These are phyloP conservation scores for Phytophthora rubi DNA, from an alignment of 352 stramenopile genomes.

Conservation along the genomic window DNA sequence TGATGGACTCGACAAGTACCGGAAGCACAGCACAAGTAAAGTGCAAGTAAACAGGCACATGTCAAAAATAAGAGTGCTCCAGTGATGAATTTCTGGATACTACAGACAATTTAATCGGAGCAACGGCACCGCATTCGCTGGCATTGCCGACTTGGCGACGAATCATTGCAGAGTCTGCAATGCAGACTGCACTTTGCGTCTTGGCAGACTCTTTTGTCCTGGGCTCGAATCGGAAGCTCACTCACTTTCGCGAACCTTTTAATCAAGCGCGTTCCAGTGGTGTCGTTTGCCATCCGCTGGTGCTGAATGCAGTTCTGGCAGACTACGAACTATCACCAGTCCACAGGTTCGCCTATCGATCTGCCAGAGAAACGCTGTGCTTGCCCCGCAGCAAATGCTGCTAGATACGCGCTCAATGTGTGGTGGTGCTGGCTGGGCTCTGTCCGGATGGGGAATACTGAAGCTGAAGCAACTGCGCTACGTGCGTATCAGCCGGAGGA, in stretches of 20 bases:
- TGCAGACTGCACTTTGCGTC: too few relatives aligned
- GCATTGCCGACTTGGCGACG: not conserved
- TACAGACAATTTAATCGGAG: not conserved
- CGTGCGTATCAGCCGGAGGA: conserved; percentile 15
- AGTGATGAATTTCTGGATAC: too few relatives aligned
- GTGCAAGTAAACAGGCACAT: not conserved
- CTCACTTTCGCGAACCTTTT: too few relatives aligned
- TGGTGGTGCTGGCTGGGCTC: conserved; percentile 22
- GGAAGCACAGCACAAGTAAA: not conserved
- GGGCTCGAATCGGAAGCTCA: too few relatives aligned
- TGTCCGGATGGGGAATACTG: conserved; percentile 20
- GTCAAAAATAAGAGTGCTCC: too few relatives aligned
- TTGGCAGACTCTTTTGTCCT: too few relatives aligned
- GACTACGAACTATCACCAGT: conserved; percentile 3
- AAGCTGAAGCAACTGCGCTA: conserved; percentile 32
- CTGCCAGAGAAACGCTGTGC: conserved; percentile 16
- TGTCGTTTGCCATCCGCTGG: not conserved
- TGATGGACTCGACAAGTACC: not conserved
- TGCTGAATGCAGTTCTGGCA: conserved; percentile 4
- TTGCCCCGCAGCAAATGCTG: conserved; percentile 8
- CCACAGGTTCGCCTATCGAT: conserved; percentile 16
- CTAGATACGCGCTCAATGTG: conserved; percentile 24
- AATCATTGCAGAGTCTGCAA: too few relatives aligned
- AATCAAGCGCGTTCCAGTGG: too few relatives aligned
- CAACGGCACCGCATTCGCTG: not conserved